Evolutionary conservation across 768 basidiomycete genomes (phyloP), one percentile per base, ranked within the genome.

Genomic region (Auricularia sp.): DNA sequence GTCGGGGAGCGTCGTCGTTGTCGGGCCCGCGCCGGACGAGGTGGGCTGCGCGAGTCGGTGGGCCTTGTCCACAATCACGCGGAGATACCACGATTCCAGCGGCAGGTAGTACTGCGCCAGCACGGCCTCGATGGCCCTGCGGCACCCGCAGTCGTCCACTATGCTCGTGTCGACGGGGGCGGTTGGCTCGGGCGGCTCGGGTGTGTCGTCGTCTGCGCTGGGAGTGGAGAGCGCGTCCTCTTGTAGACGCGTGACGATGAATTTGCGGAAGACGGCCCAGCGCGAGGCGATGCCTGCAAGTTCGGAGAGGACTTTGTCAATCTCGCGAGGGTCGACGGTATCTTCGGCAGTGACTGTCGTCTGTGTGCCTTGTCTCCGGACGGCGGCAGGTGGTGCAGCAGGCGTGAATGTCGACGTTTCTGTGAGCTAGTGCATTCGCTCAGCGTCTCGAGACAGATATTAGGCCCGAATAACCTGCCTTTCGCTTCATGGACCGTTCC

Each of bases 221-320:
- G 56, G 54, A 7, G 14, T 37, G n/a, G 54, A 24, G 39, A 54
- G 61, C 39, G 24, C 10, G 65, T 79, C 67, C 69, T 88, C 94
- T 74, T 79, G 80, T 8, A 94, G 74, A 37, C 88, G 82, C 62
- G 90, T 89, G 37, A 85, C 79, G 18, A 98, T 79, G 73, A 98
- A 99, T 65, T 90, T 88, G 63, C 87, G 83, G 76, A 98, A 95
- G 67, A 98, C 74, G 68, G 85, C 85, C 96, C 96, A 99, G 63
- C 96, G 80, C 29, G 94, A 87, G 39, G 90, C 86, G 85, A 99
- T 94, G 3, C 88, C 89, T 14, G 94, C 86, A 8, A 91, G 75
- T 75, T 98, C 97, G 1, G 90, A 87, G n/a, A 97, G 71, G 0
- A 91, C 80, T 71, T 88, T 90, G 77, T 99, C 96, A 10, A 97